phyloP scores from a whole-genome alignment of 768 basidiomycete species.

The Cystofilobasidium bisporidii region DNA sequence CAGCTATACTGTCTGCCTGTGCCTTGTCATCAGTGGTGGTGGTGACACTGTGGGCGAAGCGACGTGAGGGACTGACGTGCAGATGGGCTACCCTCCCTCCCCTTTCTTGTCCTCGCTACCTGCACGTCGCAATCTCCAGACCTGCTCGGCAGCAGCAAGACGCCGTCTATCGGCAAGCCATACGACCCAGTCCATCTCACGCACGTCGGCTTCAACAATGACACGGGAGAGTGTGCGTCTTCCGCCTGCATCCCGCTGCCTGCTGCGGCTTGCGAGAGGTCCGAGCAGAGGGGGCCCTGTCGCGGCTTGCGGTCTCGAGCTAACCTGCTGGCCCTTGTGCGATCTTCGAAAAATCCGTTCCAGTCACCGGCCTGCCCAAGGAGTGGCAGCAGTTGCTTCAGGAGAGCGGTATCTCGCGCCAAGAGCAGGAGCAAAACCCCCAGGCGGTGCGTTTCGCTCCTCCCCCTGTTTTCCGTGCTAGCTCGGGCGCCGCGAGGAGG shows the following conservation, averaged over 20 bases:
- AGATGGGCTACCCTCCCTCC: no score
- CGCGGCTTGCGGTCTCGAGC: no score
- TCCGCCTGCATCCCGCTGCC: neutral
- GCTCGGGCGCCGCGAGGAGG: neutral
- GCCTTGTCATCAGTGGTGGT: neutral
- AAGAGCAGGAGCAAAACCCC: constrained; percentile 94
- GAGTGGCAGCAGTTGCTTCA: constrained; percentile 98
- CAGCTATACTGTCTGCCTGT: no score
- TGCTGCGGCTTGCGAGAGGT: neutral
- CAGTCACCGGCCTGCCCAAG: constrained; percentile 69
- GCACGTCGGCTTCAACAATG: constrained; percentile 97
- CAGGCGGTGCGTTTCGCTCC: constrained; percentile 56
- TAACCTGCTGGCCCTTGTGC: no score
- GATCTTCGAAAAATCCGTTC: no score
- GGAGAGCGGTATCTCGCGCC: constrained; percentile 85
- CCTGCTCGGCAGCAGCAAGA: constrained; percentile 25
- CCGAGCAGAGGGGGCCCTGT: no score
- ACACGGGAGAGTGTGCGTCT: constrained; percentile 72
- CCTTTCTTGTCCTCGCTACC: no score
- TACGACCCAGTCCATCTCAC: constrained; percentile 99
- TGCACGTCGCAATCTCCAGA: constrained; percentile 10
- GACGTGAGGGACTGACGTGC: no score
- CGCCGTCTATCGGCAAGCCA: constrained; percentile 80
- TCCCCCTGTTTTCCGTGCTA: neutral
- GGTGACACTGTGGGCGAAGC: neutral